These are phyloP conservation scores for Candida taoyuanica DNA, from an alignment of 805 yeast genomes.

Conservation along the genomic window DNA sequence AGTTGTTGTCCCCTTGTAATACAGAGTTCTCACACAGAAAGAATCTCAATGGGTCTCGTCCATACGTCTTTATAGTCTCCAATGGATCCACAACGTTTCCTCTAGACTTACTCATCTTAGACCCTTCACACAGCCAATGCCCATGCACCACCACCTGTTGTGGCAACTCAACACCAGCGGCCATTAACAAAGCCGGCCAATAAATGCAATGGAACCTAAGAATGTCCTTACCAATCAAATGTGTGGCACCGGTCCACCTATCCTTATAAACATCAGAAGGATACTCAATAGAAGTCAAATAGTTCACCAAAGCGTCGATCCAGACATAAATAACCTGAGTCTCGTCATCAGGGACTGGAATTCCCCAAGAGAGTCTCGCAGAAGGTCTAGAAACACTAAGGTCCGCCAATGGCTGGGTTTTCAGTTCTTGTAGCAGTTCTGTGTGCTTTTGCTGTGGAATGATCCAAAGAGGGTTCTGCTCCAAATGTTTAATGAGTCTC, in stretches of 20 bases:
- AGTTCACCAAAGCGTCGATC: slow-evolving; percentile 92
- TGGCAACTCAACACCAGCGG: slow-evolving; percentile 72
- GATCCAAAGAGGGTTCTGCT: slow-evolving; percentile 53
- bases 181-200: slow-evolving; percentile 91
- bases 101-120: slow-evolving; percentile 88
- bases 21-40: slow-evolving; percentile 73
- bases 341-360: slow-evolving; percentile 76
- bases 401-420: slow-evolving; percentile 47
- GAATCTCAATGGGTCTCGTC: slow-evolving; percentile 69
- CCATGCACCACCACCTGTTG: slow-evolving; percentile 79
- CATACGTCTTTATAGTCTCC: slow-evolving; percentile 56
- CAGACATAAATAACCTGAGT: slow-evolving; percentile 87
- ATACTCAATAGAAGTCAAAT: slow-evolving; percentile 68
- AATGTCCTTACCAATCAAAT: slow-evolving; percentile 90
- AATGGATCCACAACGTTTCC: slow-evolving; percentile 95
- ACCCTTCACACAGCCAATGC: slow-evolving; percentile 88
- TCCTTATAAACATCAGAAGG: slow-evolving; percentile 31
- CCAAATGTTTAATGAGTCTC: slow-evolving; percentile 44
- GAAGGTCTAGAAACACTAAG: slow-evolving; percentile 86
- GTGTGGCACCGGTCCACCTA: slow-evolving; percentile 37
- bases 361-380: slow-evolving; percentile 80
- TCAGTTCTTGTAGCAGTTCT: slow-evolving; percentile 56
- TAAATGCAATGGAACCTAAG: slow-evolving; percentile 82
- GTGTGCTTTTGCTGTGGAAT: slow-evolving; percentile 54
- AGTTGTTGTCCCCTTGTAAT: slow-evolving; percentile 75